Base-by-base conservation (phyloP, 2,329 filamentous ascomycete genomes). In the Colletotrichum sidae region DNA sequence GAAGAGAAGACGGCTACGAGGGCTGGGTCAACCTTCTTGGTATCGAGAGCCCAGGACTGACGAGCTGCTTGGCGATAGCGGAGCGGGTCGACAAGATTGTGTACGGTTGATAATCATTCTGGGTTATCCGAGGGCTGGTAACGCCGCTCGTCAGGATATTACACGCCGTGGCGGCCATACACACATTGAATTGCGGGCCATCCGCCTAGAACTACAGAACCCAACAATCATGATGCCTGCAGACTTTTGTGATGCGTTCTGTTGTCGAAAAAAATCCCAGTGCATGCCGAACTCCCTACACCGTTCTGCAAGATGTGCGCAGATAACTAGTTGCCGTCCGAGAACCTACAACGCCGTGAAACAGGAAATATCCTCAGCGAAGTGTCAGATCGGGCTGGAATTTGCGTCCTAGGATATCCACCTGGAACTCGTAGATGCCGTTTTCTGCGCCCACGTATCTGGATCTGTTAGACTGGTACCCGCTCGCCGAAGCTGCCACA, bases 1-100 rank as follows among this genome's bases (percentile, higher is more conserved):
- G 84, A 67, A 87, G 86, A 70, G 94, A 97, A 77, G 86, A 93
- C 1, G 94, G 92, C 0, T 94, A 87, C 72, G 80, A 86, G 2
- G 94, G 93, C 2, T 97, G 95, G 85, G 85, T 98, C 8, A 97
- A 97, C 80, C 75, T 98, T 70, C 74, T 98, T 71, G 95, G 94
- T 0, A 97, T 97, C 70, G 95, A 98, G 82, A 97, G 93, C 77
- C 95, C 95, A 0, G 95, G 95, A 5, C 79, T 98, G 76, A 98
- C 95, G 51, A 96, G 92, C 76, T 88, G 86, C 71, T 79, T 98
- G 79, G 94, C 94, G 2, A 95, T 97, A 77, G 94, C 85, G 4
- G 92, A 97, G 74, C 86, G 87, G 81, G 94, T 97, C 0, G 76
- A 79, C 47, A 72, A 75, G 55, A 69, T 88, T 55, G 67, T 88